Conservation (phyloP, 2,329 filamentous ascomycete species). For the Macrophomina phaseolina region DNA sequence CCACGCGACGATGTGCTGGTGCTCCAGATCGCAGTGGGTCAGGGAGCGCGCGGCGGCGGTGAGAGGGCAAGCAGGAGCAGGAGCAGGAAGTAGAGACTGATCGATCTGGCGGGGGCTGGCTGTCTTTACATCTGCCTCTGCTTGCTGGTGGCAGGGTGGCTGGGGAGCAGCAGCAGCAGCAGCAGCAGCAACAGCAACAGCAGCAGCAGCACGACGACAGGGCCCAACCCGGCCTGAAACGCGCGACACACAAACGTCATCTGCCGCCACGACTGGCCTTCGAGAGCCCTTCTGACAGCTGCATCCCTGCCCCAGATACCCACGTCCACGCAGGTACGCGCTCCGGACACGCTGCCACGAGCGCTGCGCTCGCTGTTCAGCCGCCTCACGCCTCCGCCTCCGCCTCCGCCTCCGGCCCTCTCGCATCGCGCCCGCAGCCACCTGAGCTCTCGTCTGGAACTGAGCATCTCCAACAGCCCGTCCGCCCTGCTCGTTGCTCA, state of each 20-base stretch:
- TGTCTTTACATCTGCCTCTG: not conserved
- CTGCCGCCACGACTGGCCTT: not conserved
- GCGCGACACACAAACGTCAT: conserved; percentile 6
- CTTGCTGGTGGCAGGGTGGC: conserved; percentile 6
- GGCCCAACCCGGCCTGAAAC: conserved; percentile 3
- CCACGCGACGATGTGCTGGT: conserved; percentile 21
- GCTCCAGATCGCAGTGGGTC: conserved; percentile 18
- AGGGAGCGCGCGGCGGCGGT: conserved; percentile 10
- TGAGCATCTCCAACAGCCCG: not conserved
- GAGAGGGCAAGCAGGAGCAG: not conserved
- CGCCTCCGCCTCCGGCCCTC: too few species aligned
- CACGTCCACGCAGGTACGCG: conserved; percentile 13
- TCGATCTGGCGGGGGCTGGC: not conserved
- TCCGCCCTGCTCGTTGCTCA: too few species aligned
- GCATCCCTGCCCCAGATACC: not conserved
- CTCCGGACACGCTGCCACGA: not conserved
- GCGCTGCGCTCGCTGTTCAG: not conserved
- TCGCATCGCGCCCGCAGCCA: too few species aligned
- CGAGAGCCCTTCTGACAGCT: not conserved
- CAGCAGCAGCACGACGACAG: not conserved
- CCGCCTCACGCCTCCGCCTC: too few species aligned
- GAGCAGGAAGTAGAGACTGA: not conserved
- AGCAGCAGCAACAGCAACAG: too few species aligned
- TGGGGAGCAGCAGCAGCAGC: not conserved
- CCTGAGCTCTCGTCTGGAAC: too few species aligned